phyloP scores from a whole-genome alignment of 495 filamentous ascomycete genomes.

The Aspergillus egyptiacus region DNA sequence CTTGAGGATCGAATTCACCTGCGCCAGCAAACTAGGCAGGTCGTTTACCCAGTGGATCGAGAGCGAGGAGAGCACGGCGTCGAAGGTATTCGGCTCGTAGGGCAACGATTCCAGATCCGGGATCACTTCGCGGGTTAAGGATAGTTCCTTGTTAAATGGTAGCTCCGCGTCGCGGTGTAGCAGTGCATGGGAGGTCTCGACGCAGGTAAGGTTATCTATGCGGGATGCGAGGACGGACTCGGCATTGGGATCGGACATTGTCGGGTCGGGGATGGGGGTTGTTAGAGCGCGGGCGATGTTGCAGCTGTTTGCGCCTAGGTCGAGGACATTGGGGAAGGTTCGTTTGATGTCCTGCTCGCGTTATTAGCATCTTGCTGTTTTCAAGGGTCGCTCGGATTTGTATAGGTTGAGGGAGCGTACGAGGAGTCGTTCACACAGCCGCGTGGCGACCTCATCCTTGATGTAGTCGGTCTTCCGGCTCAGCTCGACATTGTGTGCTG shows the following conservation, averaged over 20 bases:
- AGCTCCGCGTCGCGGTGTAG: constrained; percentile 76
- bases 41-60: constrained; percentile 98
- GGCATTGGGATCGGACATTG: constrained; percentile 25
- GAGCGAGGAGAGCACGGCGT: constrained; percentile 80
- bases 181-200: constrained; percentile 70
- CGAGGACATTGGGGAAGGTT: constrained; percentile 74
- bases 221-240: constrained; percentile 49
- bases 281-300: constrained; percentile 82
- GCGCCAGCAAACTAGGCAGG: constrained; percentile 71
- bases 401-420: constrained; percentile 37
- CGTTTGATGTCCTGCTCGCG: constrained; percentile 77
- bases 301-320: constrained; percentile 92
- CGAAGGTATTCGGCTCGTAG: constrained; percentile 71
- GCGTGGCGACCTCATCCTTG: constrained; percentile 79
- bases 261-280: constrained; percentile 56
- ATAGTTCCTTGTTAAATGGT: constrained; percentile 67
- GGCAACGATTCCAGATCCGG: constrained; percentile 65
- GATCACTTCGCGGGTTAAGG: constrained; percentile 65
- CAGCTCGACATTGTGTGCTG: constrained; percentile 60
- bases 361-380: not conserved
- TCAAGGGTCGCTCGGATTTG: not conserved
- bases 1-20: constrained; percentile 77
- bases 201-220: constrained; percentile 66
- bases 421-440: constrained; percentile 81
- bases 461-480: constrained; percentile 85